Evolutionary conservation across 108 stramenopile genomes (phyloP).

Genomic region (Pseudonitzschia pungens): DNA sequence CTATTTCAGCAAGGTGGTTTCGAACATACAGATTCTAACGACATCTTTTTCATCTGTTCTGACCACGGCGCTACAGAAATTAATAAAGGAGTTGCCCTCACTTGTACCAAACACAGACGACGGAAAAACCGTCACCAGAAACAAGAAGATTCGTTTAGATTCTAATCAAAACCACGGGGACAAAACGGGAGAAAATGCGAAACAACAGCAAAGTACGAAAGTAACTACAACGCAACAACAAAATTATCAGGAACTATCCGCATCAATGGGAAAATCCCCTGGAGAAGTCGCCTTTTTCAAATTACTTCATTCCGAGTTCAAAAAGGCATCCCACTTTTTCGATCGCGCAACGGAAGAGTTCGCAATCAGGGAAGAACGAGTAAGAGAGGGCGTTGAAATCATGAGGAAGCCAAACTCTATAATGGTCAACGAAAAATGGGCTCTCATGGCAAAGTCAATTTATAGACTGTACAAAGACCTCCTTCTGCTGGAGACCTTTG

Average conservation of each 20-base stretch:
- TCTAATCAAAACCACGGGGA: constrained; percentile 3
- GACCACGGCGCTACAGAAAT: constrained; percentile 56
- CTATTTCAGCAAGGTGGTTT: not conserved
- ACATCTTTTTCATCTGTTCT: constrained; percentile 11
- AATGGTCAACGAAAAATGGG: constrained; percentile 81
- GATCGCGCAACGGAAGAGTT: constrained; percentile 74
- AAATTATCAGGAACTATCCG: constrained; percentile 6
- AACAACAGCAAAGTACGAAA: not conserved
- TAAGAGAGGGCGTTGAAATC: constrained; percentile 80
- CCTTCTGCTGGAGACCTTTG: constrained; percentile 94
- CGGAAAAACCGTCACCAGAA: not conserved
- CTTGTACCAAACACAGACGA: constrained; percentile 51
- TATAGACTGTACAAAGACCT: constrained; percentile 92
- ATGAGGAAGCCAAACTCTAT: constrained; percentile 76
- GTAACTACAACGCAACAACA: not conserved
- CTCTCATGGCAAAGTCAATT: constrained; percentile 84
- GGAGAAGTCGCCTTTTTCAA: constrained; percentile 92
- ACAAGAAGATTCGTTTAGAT: constrained; percentile 4
- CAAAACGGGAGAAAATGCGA: constrained; percentile 10
- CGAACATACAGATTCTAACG: not conserved
- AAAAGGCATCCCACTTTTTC: constrained; percentile 90
- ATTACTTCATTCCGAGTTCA: constrained; percentile 82
- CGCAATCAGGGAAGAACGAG: constrained; percentile 81
- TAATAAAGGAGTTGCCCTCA: constrained; percentile 85
- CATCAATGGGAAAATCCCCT: constrained; percentile 42